These are phyloP conservation scores for Termitomyces bulborhizus DNA, from an alignment of 768 basidiomycete genomes.

Conservation along the genomic window DNA sequence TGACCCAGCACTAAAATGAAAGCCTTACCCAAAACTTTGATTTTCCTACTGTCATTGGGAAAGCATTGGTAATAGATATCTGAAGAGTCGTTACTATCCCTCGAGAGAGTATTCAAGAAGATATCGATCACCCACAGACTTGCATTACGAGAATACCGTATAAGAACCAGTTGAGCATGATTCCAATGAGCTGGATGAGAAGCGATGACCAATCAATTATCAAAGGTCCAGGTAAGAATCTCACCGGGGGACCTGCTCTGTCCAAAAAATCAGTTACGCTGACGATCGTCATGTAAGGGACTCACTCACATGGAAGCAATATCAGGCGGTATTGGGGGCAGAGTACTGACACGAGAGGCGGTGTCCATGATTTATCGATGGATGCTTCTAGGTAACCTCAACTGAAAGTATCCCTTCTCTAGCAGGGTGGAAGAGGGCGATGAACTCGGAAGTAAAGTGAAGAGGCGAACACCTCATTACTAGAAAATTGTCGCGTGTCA, in stretches of 20 bases:
- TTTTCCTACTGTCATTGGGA: not conserved
- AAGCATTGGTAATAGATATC: slow-evolving; percentile 1
- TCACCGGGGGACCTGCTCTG: slow-evolving; percentile 2
- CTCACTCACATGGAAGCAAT: not conserved
- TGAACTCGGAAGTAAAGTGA: not conserved
- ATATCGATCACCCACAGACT: not conserved
- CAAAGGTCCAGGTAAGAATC: not conserved
- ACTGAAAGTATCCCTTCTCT: too few species aligned
- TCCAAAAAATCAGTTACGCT: not conserved
- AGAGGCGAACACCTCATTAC: not conserved
- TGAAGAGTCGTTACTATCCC: not conserved
- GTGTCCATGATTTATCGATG: not conserved
- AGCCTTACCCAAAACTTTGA: not conserved
- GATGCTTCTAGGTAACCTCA: not conserved
- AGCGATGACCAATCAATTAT: not conserved
- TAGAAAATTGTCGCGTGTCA: not conserved
- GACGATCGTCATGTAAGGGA: not conserved
- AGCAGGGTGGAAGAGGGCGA: too few species aligned
- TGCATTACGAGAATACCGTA: slow-evolving; percentile 10
- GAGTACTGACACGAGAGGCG: not conserved
- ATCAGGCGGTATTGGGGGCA: not conserved
- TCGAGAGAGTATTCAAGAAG: not conserved
- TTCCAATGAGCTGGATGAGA: slow-evolving; percentile 2
- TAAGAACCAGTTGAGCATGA: slow-evolving; percentile 10
- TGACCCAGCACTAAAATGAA: not conserved